These are phyloP conservation scores for Flaveria trinervia DNA, from an alignment of 129 eudicot genomes.

Conservation along the genomic window DNA sequence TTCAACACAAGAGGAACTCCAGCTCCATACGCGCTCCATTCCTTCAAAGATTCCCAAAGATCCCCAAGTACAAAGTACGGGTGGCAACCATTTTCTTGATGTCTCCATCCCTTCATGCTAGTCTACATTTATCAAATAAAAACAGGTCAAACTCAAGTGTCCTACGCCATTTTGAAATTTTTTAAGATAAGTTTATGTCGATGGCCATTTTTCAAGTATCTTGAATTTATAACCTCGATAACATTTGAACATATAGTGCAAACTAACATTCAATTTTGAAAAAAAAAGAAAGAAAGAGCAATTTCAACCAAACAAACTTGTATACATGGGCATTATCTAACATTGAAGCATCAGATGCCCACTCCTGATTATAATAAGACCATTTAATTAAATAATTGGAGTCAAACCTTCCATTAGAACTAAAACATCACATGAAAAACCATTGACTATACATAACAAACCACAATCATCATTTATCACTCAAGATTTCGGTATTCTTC, in stretches of 20 bases:
- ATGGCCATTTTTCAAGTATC: background rate
- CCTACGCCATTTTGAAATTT: background rate
- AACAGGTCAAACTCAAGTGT: conserved; percentile 10
- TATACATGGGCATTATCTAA: background rate
- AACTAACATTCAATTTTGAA: background rate
- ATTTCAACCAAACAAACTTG: background rate
- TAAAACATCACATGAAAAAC: conserved; percentile 26
- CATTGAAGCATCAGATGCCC: background rate
- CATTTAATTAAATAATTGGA: background rate
- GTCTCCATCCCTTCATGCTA: conserved; percentile 62
- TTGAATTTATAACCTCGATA: background rate
- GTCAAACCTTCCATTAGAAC: conserved; percentile 10
- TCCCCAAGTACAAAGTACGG: conserved; percentile 85
- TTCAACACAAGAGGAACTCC: conserved; percentile 90
- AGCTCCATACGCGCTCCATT: conserved; percentile 98
- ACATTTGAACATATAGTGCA: background rate
- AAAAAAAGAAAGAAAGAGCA: background rate
- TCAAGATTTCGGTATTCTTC: conserved; percentile 6
- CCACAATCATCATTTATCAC: conserved; percentile 1
- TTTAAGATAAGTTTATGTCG: background rate
- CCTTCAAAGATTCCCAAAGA: conserved; percentile 93
- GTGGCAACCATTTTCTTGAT: conserved; percentile 46
- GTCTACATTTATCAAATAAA: conserved; percentile 50
- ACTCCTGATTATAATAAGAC: background rate
- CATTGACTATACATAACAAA: background rate